Base-by-base conservation (phyloP, 2,329 filamentous ascomycete species). In the Davidsoniella virescens region DNA sequence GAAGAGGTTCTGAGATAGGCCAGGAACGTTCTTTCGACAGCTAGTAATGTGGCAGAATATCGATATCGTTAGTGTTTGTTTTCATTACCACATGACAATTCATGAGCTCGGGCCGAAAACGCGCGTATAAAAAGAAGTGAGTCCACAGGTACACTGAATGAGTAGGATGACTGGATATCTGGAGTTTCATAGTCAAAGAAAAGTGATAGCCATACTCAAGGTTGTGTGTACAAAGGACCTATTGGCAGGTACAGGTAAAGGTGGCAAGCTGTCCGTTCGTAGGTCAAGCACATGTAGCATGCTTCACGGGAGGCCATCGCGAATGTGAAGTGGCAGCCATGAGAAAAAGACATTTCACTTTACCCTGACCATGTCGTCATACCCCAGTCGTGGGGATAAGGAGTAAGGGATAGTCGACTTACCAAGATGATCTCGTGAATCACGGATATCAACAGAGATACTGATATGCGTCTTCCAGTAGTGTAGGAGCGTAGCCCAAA, bases 21-120 rank as follows among this genome's bases (percentile, higher is more conserved):
- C 16, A 87, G 73, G 59, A 81, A 87, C 16, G 82, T 87, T 51
- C 82, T 70, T 63, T 87, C 82, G 50, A 86, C 72, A 37, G 83
- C 82, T 86, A 43, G 45, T 9, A 16, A 5, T 5, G 17, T 7
- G 5, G 20, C 20, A 23, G 20, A 5, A 23, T 23, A 23, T 23
- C 20, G 29, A 12, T 33, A 33, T 29, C 3, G 26, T 50, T 38
- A 50, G 47, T 36, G 41, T 20, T 42, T 48, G 16, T 20, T 16
- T 23, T 20, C 5, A n/a, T n/a, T 9, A 3, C 3, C 23, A 42
- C 16, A 3, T 18, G 20, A 33, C 14, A 40, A n/a, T 9, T 14
- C 23, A 26, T 12, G 14, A 16, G 26, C 39, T 29, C 16, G 20
- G 23, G 18, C 45, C 18, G 17, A 40, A n/a, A 20, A 40, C 26